Percentiles rank a stretch among this genome's conserved stretches.
Conservation (phyloP, 75 land plant species). For the Pinus taeda region DNA sequence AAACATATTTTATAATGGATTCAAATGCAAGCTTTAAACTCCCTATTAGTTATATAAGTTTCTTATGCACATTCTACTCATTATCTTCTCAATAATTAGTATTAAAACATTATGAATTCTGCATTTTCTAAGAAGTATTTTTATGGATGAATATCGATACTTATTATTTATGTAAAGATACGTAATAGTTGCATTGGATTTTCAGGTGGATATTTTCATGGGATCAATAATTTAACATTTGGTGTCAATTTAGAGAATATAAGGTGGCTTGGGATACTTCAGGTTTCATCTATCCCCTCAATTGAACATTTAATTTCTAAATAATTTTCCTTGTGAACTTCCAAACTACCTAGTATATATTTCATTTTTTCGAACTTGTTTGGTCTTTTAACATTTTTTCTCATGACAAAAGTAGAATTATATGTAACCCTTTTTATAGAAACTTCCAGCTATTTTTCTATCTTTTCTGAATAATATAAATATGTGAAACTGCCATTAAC, state of each 20-base stretch:
- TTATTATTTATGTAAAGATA: neutral
- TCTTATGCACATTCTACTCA: too few species aligned
- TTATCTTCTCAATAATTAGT: too few species aligned
- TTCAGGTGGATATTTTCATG: constrained; percentile 74
- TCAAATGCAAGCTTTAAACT: neutral
- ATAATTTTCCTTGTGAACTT: neutral
- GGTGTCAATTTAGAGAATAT: constrained; percentile 62
- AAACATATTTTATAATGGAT: neutral
- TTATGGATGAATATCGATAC: neutral
- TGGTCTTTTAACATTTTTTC: neutral
- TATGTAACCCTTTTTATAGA: neutral
- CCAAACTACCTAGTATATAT: neutral
- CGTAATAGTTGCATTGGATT: neutral
- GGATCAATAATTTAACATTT: constrained; percentile 45
- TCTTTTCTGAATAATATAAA: too few species aligned
- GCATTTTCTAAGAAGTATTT: neutral
- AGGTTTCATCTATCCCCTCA: constrained; percentile 27
- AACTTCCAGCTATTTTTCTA: neutral
- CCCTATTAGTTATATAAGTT: too few species aligned
- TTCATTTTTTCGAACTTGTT: neutral
- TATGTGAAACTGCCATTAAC: too few species aligned
- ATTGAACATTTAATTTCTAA: neutral
- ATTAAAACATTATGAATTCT: too few species aligned
- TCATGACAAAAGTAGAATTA: neutral
- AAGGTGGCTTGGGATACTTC: constrained; percentile 63